phyloP scores from a whole-genome alignment of 2,329 filamentous ascomycete genomes.

The Coniochaeta sp. region DNA sequence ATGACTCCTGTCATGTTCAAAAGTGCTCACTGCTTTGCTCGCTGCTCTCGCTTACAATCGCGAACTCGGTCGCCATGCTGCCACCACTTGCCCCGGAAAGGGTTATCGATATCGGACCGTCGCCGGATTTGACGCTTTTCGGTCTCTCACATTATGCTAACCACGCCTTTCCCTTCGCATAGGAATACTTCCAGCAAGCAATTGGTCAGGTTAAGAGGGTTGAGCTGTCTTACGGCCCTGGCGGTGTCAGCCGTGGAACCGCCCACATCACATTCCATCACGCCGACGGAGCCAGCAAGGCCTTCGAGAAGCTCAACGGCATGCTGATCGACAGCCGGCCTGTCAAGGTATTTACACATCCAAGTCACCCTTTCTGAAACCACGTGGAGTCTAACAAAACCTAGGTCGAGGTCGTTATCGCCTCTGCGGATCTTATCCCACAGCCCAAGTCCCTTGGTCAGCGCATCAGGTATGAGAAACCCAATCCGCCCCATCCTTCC shows the following conservation, averaged over 20 bases:
- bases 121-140: slow-evolving; percentile 17
- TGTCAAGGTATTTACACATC: slow-evolving; percentile 63
- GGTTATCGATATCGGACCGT: slow-evolving; percentile 11
- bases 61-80: slow-evolving; percentile 3
- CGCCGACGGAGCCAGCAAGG: slow-evolving; percentile 74
- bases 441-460: slow-evolving; percentile 69
- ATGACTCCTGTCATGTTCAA: slow-evolving; percentile 9
- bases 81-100: slow-evolving; percentile 6
- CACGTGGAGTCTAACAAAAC: not conserved
- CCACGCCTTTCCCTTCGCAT: slow-evolving; percentile 55
- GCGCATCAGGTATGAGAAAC: slow-evolving; percentile 60
- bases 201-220: slow-evolving; percentile 88
- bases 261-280: slow-evolving; percentile 84
- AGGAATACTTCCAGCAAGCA: slow-evolving; percentile 93
- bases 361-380: not conserved
- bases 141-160: slow-evolving; percentile 53
- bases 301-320: slow-evolving; percentile 77
- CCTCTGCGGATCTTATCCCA: slow-evolving; percentile 62
- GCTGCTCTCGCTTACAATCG: slow-evolving; percentile 16
- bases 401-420: slow-evolving; percentile 85
- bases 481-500: not conserved
- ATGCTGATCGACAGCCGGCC: slow-evolving; percentile 83
- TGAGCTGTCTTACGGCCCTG: slow-evolving; percentile 86
- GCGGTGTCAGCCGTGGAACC: slow-evolving; percentile 84
- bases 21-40: slow-evolving; percentile 28